phyloP scores from a whole-genome alignment of 2,329 filamentous ascomycete genomes.

The Gnomoniopsis smithogilvyi region DNA sequence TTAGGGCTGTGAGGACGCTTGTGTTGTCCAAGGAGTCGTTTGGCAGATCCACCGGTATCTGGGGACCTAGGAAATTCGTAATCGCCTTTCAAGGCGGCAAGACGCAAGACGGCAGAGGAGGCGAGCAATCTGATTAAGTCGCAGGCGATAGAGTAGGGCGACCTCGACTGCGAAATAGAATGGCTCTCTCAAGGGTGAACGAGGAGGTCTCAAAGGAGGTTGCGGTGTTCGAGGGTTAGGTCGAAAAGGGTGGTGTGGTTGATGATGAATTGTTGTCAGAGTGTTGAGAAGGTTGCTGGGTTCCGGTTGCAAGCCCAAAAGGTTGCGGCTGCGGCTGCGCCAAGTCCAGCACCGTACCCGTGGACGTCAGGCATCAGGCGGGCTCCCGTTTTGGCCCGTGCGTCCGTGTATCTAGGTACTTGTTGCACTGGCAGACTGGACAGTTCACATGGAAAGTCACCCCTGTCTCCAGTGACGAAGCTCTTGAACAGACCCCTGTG shows the following conservation, averaged over 20 bases:
- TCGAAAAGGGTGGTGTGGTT: slow-evolving; percentile 11
- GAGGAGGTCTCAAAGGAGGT: slow-evolving; percentile 6
- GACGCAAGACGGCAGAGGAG: neutral
- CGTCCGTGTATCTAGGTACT: neutral
- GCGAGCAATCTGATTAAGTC: neutral
- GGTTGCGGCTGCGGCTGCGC: slow-evolving; percentile 7
- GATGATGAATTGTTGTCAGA: slow-evolving; percentile 11
- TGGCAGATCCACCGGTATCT: slow-evolving; percentile 9
- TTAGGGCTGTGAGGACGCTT: slow-evolving; percentile 17
- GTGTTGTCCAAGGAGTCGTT: slow-evolving; percentile 17
- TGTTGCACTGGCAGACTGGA: neutral
- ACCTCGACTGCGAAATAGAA: neutral
- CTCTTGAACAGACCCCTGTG: too few species aligned
- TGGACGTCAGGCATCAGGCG: too few species aligned
- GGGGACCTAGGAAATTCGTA: slow-evolving; percentile 7
- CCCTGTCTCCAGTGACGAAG: too few species aligned
- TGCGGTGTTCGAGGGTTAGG: slow-evolving; percentile 1
- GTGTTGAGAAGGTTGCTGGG: slow-evolving; percentile 1
- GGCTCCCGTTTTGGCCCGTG: neutral
- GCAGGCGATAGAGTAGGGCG: neutral
- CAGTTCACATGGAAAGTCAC: neutral
- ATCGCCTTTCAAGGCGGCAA: slow-evolving; percentile 1
- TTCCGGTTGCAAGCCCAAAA: neutral
- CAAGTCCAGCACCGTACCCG: neutral
- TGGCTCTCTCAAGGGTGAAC: slow-evolving; percentile 13